A percentile compares a stretch with the other conserved stretches of the same genome.
phyloP scores from a whole-genome alignment of 1,284 basidiomycete genomes.

The Cryptococcus floricola region DNA sequence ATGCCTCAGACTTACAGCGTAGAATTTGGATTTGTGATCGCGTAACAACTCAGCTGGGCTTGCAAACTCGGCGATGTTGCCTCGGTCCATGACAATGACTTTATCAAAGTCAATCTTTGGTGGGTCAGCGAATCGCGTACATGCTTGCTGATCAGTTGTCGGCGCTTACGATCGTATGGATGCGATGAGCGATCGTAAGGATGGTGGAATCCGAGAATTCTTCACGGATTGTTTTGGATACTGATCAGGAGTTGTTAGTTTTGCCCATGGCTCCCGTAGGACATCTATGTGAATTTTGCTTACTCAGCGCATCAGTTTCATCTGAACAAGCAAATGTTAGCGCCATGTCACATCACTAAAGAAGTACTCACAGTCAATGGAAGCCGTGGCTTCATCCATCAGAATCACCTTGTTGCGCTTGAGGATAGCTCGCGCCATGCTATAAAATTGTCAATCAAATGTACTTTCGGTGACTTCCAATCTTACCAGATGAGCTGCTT shows the following conservation, averaged over 20 bases:
- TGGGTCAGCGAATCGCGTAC: background rate
- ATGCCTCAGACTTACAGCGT: constrained; percentile 46
- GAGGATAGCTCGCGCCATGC: constrained; percentile 77
- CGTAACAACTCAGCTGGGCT: constrained; percentile 66
- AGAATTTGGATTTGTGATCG: constrained; percentile 65
- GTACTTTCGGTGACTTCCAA: background rate
- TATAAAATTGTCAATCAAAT: constrained; percentile 5
- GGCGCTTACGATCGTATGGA: constrained; percentile 59
- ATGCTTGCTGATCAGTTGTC: background rate
- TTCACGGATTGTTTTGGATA: constrained; percentile 50
- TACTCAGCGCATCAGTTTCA: constrained; percentile 59
- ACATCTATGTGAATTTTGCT: constrained; percentile 25
- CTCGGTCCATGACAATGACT: constrained; percentile 56
- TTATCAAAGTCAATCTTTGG: constrained; percentile 73
- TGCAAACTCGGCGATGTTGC: constrained; percentile 74
- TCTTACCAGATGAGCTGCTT: constrained; percentile 66
- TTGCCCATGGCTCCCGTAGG: background rate
- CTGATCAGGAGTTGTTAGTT: constrained; percentile 7
- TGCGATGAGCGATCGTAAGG: constrained; percentile 60
- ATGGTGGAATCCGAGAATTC: constrained; percentile 60
- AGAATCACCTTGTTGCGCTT: constrained; percentile 69
- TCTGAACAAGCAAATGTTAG: constrained; percentile 51
- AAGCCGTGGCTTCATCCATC: constrained; percentile 77
- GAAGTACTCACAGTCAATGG: constrained; percentile 31
- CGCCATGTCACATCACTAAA: constrained; percentile 6